Percentiles rank a stretch among this genome's conserved stretches.
Conservation (phyloP, 805 yeast genomes). For the Ogataea salicorniae region DNA sequence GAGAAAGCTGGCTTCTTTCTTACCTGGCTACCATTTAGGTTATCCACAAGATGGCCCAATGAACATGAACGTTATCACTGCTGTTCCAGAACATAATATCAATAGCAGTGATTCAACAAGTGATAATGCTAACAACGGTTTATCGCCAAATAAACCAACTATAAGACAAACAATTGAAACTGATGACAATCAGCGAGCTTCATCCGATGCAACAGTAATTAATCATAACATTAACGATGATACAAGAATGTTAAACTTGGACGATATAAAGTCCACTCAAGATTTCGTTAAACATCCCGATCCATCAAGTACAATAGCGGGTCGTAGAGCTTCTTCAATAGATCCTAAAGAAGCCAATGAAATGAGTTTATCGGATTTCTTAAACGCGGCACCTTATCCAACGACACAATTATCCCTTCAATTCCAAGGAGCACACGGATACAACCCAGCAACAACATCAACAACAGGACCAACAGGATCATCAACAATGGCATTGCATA, state of each 20-base stretch:
- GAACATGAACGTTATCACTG: too few relatives aligned
- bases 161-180: too few relatives aligned
- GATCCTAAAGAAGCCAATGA: constrained; percentile 1
- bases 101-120: too few relatives aligned
- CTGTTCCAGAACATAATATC: too few relatives aligned
- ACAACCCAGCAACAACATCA: not conserved
- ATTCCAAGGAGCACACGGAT: not conserved
- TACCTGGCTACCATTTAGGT: constrained; percentile 24
- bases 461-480: not conserved
- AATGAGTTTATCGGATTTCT: constrained; percentile 11
- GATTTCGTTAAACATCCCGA: not conserved
- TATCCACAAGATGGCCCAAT: too few relatives aligned
- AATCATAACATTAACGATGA: not conserved
- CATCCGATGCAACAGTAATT: not conserved
- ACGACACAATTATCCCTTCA: not conserved
- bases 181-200: not conserved
- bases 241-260: not conserved
- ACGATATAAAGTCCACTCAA: not conserved
- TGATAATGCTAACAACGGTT: too few relatives aligned
- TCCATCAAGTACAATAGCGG: not conserved
- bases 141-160: too few relatives aligned
- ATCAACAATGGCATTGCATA: not conserved
- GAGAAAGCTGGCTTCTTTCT: constrained; percentile 20
- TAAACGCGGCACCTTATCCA: constrained; percentile 3
- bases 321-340: constrained; percentile 1